Percentiles rank a stretch among this genome's conserved stretches.
Evolutionary conservation across 345 rosid genomes (phyloP).

Genomic region (Eucalyptus marginata): DNA sequence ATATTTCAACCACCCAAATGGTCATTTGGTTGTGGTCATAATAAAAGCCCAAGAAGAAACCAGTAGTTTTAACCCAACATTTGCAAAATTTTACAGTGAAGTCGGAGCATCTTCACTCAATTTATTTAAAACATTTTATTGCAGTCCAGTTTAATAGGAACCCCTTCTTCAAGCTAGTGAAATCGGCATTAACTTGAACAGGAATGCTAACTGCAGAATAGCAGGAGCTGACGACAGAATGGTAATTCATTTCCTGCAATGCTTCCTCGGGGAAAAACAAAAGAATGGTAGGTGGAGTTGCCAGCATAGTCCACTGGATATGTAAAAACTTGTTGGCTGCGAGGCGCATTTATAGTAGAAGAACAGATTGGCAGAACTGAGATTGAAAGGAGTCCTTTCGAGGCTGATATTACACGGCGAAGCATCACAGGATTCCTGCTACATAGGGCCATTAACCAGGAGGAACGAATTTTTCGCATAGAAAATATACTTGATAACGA

Average conservation of each 20-base stretch:
- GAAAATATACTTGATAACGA: too few relatives aligned
- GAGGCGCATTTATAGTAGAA: constrained; percentile 36
- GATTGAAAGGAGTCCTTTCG: not conserved
- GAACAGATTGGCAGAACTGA: constrained; percentile 5
- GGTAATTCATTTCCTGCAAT: not conserved
- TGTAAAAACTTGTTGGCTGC: not conserved
- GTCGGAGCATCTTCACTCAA: too few relatives aligned
- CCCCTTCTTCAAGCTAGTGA: not conserved
- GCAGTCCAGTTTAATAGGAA: not conserved
- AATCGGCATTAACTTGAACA: not conserved
- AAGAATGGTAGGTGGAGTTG: constrained; percentile 11
- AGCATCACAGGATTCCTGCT: too few relatives aligned
- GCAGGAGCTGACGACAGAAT: constrained; percentile 10
- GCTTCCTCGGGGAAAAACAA: constrained; percentile 15
- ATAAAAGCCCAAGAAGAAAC: too few relatives aligned
- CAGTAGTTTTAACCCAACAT: too few relatives aligned
- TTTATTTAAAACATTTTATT: too few relatives aligned
- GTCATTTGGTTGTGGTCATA: too few relatives aligned
- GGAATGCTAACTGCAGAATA: constrained; percentile 11
- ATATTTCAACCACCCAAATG: too few relatives aligned
- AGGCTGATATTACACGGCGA: too few relatives aligned
- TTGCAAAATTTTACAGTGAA: too few relatives aligned
- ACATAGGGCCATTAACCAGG: too few relatives aligned
- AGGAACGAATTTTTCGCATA: too few relatives aligned
- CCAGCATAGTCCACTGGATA: constrained; percentile 15